Base-by-base conservation (phyloP, 208 protist genomes). In the Herpetomonas samuelpessoai region DNA sequence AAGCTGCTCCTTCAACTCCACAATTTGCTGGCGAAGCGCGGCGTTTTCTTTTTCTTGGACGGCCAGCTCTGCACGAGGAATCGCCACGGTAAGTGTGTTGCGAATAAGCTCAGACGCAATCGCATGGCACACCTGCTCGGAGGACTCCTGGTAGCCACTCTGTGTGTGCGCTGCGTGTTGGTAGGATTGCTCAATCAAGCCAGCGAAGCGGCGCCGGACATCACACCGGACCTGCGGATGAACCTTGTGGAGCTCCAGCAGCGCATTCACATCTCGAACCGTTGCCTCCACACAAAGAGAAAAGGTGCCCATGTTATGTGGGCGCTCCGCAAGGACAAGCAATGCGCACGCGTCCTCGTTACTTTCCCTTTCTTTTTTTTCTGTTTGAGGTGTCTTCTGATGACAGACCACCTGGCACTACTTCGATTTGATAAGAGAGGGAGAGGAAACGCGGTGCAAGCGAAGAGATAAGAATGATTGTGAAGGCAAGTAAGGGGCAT, bases 161-260 rank as follows among this genome's bases (percentile, higher is more conserved):
- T 63, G 29, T 0, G 74, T 56, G 2, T 70, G 67, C 18, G 56
- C 50, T 53, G 80, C 60, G 44, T 87, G 48, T 19, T 84, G 67
- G 46, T 90, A 82, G 41, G 74, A 57, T 26, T 84, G 59, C 21
- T 73, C 64, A 27, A 91, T 58, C 7, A 92, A 74, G 1, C 62
- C 60, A 41, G 71, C 35, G 26, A 95, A 71, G 27, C 76, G 71
- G 22, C 80, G 72, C n/a, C 77, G 51, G 24, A 91, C 77, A 58
- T 95, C 88, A 6, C 38, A 51, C 28, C 72, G 81, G n/a, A 95
- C 88, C 55, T 92, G 82, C 19, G 85, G 84, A 52, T 95, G 88
- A 1, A 91, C 85, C 22, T 86, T 83, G 73, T 95, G 88, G 45
- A 95, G 76, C 26, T 57, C 61, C 19, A 95, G 77, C 30, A 92